Base-by-base conservation (phyloP, 2,329 filamentous ascomycete genomes). In the Beauveria asiatica region DNA sequence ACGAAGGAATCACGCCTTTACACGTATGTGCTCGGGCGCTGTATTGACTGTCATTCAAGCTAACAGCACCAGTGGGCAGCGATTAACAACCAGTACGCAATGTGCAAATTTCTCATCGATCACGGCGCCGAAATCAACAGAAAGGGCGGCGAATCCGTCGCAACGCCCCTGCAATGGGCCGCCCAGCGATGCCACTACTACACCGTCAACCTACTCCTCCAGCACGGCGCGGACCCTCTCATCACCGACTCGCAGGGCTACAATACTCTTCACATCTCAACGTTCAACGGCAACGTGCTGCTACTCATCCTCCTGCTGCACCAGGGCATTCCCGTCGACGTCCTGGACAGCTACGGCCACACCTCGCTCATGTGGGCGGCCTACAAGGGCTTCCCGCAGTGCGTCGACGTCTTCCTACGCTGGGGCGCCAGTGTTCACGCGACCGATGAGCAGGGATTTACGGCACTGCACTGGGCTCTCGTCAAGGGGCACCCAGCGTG, bases 281-380 rank as follows among this genome's bases (percentile, higher is more conserved):
- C 93, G 0, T 95, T 99, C 70, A 95, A 97, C 72, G 94, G 94
- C 66, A 97, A 97, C 72, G 89, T 95, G 21, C 88, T 95, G 65
- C 83, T 97, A 61, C 82, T 99, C 30, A 86, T 92, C 54, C 83
- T 99, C 1, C 83, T 99, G 8, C 82, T 99, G 25, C 94, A 99
- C 75, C 92, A 97, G 70, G 92, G 94, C 70, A 94, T 99, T 62
- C 90, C 92, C 17, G 91, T 99, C 63, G 94, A 99, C 71, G 89
- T 94, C 6, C 81, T 88, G 57, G 94, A 99, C 74, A 84, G 85
- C 55, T 93, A 92, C 70, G 91, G 92, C 6, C 95, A 99, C 74
- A 97, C 94, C 1, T 88, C 88, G 62, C 80, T 99, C 63, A 99
- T 99, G 94, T 99, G 94, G 94, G 91, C 94, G 19, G 93, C 93